Percentiles rank a stretch among this genome's conserved stretches.
phyloP scores from a whole-genome alignment of 164 flowering plant genomes.

The Hamamelis virginiana region DNA sequence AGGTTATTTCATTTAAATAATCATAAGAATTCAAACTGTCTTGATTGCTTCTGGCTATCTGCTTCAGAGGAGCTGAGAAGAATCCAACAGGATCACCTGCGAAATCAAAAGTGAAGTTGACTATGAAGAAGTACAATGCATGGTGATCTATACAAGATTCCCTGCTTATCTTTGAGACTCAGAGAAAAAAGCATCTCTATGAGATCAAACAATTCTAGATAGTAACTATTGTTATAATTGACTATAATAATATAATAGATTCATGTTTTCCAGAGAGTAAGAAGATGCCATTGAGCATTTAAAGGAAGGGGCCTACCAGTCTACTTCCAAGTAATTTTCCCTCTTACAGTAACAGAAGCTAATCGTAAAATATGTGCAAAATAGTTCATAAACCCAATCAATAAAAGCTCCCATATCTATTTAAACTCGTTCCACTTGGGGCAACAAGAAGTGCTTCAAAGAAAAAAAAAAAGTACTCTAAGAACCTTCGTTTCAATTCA shows the following conservation, averaged over 20 bases:
- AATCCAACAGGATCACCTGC: constrained; percentile 74
- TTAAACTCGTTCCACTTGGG: too few species aligned
- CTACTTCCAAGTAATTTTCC: too few species aligned
- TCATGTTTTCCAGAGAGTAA: background rate
- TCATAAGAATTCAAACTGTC: constrained; percentile 30
- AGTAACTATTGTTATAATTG: background rate
- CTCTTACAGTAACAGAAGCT: too few species aligned
- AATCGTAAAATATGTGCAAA: too few species aligned
- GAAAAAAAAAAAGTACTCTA: too few species aligned
- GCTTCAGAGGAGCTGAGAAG: constrained; percentile 59
- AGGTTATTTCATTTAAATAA: constrained; percentile 33
- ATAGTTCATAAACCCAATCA: too few species aligned
- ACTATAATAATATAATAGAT: background rate
- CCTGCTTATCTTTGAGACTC: background rate
- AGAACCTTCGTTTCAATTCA: too few species aligned
- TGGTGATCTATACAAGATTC: background rate
- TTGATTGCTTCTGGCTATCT: constrained; percentile 36
- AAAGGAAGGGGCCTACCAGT: too few species aligned
- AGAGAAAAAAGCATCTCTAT: background rate
- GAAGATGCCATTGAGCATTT: background rate
- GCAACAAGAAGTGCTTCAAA: too few species aligned
- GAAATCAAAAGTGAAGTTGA: constrained; percentile 6
- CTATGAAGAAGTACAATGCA: background rate
- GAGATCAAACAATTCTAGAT: background rate
- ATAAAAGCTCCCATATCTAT: too few species aligned